Evolutionary conservation across 352 stramenopile species (phyloP), one percentile per base, ranked within the genome.

Genomic region (Pilasporangium apinafurcum): DNA sequence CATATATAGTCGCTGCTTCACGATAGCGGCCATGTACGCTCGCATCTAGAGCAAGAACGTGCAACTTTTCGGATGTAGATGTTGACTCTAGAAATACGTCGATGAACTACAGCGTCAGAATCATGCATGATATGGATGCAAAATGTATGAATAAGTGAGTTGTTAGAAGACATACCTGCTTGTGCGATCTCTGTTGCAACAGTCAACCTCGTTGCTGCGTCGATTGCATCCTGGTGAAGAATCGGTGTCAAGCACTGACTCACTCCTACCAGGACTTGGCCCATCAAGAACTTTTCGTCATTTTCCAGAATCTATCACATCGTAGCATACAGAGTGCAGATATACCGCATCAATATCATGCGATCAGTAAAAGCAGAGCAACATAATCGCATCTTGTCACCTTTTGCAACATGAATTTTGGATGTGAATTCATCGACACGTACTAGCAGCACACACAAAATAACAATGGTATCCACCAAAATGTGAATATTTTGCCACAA

Each of bases 371-470:
- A n/a, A n/a, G n/a, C 18, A 42, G 16, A 29, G 26, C 9, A 18
- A 14, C 10, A 30, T 12, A 40, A 5, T 6, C n/a, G 9, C 13
- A 38, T 18, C 2, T 16, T 8, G 10, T 13, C 43, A 72, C 65
- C 58, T 86, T 65, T 20, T 82, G 68, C 38, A 90, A 51, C 59
- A 83, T 72, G 45, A 78, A 69, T 53, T 86, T 86, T 13, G 78
- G 78, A 48, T 87, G 68, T 42, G 70, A 64, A 31, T 88, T 91
- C 78, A 91, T 88, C 27, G 68, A 65, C 25, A 86, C 78, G 47
- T 85, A 91, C 75, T 90, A 31, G 31, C 39, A 24, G 36, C n/a
- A 34, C 12, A 30, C 5, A 17, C 17, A 37, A 28, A 31, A 1
- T 32, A n/a, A 21, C 14, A 46, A 34, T 37, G 21, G 18, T 6